Evolutionary conservation across 2,329 filamentous ascomycete species (phyloP), one percentile per base, ranked within the genome.

Genomic region (Daldinia sp.): DNA sequence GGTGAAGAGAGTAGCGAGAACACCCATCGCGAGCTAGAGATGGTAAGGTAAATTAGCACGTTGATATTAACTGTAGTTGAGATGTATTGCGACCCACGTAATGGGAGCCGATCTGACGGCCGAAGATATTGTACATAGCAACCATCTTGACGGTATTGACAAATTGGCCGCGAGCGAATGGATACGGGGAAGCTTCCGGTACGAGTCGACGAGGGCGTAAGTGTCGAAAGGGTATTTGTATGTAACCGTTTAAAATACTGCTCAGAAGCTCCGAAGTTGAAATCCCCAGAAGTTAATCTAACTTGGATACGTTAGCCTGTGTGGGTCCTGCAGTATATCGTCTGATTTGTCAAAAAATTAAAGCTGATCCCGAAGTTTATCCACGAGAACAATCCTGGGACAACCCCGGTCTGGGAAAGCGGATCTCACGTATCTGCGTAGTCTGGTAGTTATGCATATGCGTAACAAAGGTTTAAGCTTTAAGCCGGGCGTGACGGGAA

Each of bases 41-140:
- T 45, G n/a, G 9, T 49, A 51, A 41, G 30, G 35, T 25, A 43
- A n/a, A 61, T 65, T 63, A 66, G 57, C 35, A 56, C 34, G 6
- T 35, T 19, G 10, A 50, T 4, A 19, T 57, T 3, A 23, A 21
- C 21, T 4, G 17, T 39, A 64, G 55, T 2, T 23, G 35, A 30
- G 29, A 30, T 29, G 49, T 30, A 15, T 62, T 64, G 61, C 30
- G 56, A 82, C 85, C 74, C 72, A 88, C 85, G 78, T 85, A 81
- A 80, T 87, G 85, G 66, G 85, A 85, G 79, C 80, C 85, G 76
- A 88, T 77, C 77, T 87, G 82, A 75, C 80, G 82, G 79, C 85
- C 85, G 76, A 85, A 78, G 72, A 88, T 79, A 69, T 75, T 81
- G 80, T 87, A 88, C 71, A 76, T 78, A 68, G 77, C 74, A 70